phyloP scores from a whole-genome alignment of 495 filamentous ascomycete species.

The Neurospora tetrasperma region DNA sequence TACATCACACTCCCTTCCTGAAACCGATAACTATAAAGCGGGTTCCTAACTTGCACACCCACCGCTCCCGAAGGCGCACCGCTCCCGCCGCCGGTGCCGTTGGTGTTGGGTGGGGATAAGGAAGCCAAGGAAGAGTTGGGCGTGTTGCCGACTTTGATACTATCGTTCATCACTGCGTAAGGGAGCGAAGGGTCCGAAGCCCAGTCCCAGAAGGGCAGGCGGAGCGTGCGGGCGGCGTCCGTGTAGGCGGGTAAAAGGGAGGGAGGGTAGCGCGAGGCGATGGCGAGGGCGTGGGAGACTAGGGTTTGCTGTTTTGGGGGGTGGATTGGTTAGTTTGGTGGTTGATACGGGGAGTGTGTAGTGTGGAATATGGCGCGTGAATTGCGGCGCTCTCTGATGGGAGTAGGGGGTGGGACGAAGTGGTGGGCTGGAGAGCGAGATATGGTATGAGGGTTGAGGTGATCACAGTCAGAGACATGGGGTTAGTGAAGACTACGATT shows the following conservation, averaged over 20 bases:
- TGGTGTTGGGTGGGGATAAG: neutral
- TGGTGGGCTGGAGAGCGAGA: neutral
- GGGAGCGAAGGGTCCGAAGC: slow-evolving; percentile 22
- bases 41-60: slow-evolving; percentile 22
- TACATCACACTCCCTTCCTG: slow-evolving; percentile 8
- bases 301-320: slow-evolving; percentile 25
- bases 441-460: neutral
- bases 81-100: neutral
- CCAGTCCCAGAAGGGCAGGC: slow-evolving; percentile 38
- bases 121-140: neutral
- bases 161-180: slow-evolving; percentile 13
- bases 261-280: slow-evolving; percentile 22
- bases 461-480: neutral
- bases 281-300: slow-evolving; percentile 23
- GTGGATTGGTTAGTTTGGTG: slow-evolving; percentile 1
- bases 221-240: slow-evolving; percentile 24
- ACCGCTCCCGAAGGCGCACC: slow-evolving; percentile 7
- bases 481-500: neutral
- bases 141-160: slow-evolving; percentile 20
- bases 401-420: neutral
- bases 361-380: neutral
- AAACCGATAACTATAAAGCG: slow-evolving; percentile 29
- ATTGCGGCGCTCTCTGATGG: neutral
- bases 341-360: neutral
- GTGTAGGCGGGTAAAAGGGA: slow-evolving; percentile 19